A percentile compares a stretch with the other conserved stretches of the same genome.
Evolutionary conservation across 805 yeast genomes (phyloP).

Genomic region (Sungouiella thailandica): DNA sequence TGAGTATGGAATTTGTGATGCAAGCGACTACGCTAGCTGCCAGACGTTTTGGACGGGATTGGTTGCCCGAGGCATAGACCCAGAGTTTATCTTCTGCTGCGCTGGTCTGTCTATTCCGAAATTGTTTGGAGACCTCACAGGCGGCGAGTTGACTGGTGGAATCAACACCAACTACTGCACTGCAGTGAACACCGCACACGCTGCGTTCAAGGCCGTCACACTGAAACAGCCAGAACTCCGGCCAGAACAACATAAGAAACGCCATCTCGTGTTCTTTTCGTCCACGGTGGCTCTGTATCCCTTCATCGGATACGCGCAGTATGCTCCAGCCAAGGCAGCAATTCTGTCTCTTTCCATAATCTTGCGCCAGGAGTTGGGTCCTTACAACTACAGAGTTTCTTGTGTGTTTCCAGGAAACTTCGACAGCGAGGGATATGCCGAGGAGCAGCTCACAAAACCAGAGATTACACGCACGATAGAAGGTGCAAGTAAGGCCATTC

Average conservation of each 20-base stretch:
- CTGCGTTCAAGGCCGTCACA: constrained; percentile 42
- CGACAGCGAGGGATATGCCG: constrained; percentile 76
- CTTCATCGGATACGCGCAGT: constrained; percentile 85
- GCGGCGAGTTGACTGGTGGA: constrained; percentile 56
- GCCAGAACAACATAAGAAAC: constrained; percentile 31
- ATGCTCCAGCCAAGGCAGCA: constrained; percentile 87
- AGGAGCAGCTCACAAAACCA: constrained; percentile 84
- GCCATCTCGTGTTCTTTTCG: constrained; percentile 56
- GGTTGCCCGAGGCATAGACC: constrained; percentile 30
- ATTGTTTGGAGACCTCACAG: constrained; percentile 61
- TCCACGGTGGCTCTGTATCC: constrained; percentile 82
- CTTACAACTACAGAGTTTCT: constrained; percentile 63
- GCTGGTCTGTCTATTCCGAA: constrained; percentile 87
- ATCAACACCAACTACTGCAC: constrained; percentile 68
- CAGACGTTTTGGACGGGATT: constrained; percentile 38
- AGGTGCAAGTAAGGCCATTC: constrained; percentile 72
- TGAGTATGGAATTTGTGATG: constrained; percentile 57
- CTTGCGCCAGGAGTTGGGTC: constrained; percentile 74
- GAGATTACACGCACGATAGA: constrained; percentile 76
- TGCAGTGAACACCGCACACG: constrained; percentile 66
- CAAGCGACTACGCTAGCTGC: constrained; percentile 50
- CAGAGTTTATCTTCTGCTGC: constrained; percentile 77
- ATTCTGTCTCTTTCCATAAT: constrained; percentile 68
- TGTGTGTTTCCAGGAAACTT: constrained; percentile 88
- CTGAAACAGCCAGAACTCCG: constrained; percentile 10